phyloP scores from a whole-genome alignment of 352 stramenopile species.

The Pythium myriotylum region DNA sequence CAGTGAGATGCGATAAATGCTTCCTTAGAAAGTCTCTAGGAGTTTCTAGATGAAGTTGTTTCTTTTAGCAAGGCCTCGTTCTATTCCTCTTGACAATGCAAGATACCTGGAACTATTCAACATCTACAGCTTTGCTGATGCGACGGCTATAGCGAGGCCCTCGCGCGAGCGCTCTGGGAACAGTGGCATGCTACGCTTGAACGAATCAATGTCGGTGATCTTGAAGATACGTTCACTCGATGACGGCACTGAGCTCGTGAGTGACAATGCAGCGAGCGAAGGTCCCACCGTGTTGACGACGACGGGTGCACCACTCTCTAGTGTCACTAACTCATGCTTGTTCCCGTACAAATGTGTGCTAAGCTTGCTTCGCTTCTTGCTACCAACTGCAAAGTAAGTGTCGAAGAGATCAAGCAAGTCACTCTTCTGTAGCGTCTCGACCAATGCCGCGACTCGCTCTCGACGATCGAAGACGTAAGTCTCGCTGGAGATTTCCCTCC shows the following conservation, averaged over 20 bases:
- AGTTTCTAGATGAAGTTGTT: no score
- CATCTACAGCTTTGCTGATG: slow-evolving; percentile 22
- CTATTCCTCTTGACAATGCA: no score
- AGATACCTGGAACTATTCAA: no score
- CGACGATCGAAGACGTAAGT: slow-evolving; percentile 73
- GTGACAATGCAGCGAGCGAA: slow-evolving; percentile 2
- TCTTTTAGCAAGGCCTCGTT: no score
- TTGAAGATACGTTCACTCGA: slow-evolving; percentile 17
- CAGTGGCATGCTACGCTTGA: slow-evolving; percentile 69
- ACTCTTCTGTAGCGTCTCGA: slow-evolving; percentile 45
- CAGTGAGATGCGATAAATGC: no score
- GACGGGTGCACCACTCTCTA: slow-evolving; percentile 7
- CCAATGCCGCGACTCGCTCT: slow-evolving; percentile 48
- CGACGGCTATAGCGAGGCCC: slow-evolving; percentile 2
- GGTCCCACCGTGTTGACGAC: background rate
- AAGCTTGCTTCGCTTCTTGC: slow-evolving; percentile 48
- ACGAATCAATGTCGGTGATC: slow-evolving; percentile 54
- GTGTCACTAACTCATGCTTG: slow-evolving; percentile 44
- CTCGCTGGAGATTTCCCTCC: slow-evolving; percentile 65
- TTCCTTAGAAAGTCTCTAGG: no score
- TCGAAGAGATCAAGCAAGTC: slow-evolving; percentile 73
- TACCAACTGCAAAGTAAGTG: slow-evolving; percentile 40
- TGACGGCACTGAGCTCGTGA: background rate
- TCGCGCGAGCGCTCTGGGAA: slow-evolving; percentile 55
- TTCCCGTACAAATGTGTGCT: slow-evolving; percentile 57